Percentiles rank a stretch among this genome's conserved stretches.
phyloP scores from a whole-genome alignment of 164 flowering plant species.

The Vitis rupestris region DNA sequence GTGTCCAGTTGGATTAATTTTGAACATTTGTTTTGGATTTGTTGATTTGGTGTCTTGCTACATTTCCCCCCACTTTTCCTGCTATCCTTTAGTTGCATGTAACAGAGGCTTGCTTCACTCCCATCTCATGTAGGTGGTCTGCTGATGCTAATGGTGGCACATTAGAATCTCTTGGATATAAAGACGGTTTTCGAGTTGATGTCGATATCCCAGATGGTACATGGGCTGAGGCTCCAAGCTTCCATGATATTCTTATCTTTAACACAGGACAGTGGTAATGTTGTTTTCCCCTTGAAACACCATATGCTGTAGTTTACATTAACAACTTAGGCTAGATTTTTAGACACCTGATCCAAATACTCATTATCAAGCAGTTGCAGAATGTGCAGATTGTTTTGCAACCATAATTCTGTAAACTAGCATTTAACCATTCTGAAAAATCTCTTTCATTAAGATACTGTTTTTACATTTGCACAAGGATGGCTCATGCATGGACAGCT shows the following conservation, averaged over 20 bases:
- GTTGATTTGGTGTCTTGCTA: too few species aligned
- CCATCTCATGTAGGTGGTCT: constrained; percentile 62
- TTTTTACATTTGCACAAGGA: too few species aligned
- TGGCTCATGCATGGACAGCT: too few species aligned
- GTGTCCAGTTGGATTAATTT: not conserved
- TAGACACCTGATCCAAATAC: not conserved
- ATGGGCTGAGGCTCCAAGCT: constrained; percentile 80
- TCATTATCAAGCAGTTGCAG: too few species aligned
- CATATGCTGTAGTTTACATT: not conserved
- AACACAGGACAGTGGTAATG: constrained; percentile 99
- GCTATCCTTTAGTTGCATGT: not conserved
- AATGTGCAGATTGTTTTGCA: too few species aligned
- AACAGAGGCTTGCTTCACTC: not conserved
- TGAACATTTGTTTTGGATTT: too few species aligned
- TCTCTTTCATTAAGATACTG: too few species aligned
- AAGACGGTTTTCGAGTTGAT: constrained; percentile 88
- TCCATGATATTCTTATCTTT: constrained; percentile 79
- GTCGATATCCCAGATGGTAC: constrained; percentile 89
- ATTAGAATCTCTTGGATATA: constrained; percentile 84
- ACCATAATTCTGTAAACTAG: too few species aligned
- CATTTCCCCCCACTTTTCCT: too few species aligned
- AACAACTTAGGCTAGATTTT: not conserved
- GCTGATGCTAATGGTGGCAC: constrained; percentile 57
- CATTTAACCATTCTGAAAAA: too few species aligned
- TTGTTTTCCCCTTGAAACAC: not conserved